Evolutionary conservation across 192 early-diverging fungal species (phyloP).

Genomic region (Lobosporangium transversale): DNA sequence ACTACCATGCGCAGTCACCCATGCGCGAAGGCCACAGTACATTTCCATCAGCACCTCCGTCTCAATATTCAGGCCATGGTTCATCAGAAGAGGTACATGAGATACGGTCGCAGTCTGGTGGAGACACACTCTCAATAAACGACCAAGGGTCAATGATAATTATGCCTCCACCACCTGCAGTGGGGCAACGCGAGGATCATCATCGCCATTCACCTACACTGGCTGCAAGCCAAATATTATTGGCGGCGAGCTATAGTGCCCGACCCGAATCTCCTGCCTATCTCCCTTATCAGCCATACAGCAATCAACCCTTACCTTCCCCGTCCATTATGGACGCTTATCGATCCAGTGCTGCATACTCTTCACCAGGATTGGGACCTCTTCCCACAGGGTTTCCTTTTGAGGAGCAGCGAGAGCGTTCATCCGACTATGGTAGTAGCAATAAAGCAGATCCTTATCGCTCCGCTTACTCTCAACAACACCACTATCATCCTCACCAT

Average conservation of each 20-base stretch:
- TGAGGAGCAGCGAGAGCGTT: slow-evolving; percentile 11
- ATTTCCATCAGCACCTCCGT: background rate
- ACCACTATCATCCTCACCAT: slow-evolving; percentile 5
- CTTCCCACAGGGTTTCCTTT: background rate
- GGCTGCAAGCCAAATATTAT: slow-evolving; percentile 32
- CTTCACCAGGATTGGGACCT: slow-evolving; percentile 26
- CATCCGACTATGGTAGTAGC: slow-evolving; percentile 11
- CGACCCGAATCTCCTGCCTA: slow-evolving; percentile 33
- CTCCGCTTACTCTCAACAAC: slow-evolving; percentile 33
- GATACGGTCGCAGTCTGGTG: slow-evolving; percentile 6
- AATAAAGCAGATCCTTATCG: slow-evolving; percentile 38
- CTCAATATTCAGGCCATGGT: slow-evolving; percentile 18
- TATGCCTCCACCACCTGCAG: slow-evolving; percentile 22
- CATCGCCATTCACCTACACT: slow-evolving; percentile 38
- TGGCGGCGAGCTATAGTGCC: slow-evolving; percentile 27
- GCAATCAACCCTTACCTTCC: slow-evolving; percentile 25
- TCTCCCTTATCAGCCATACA: slow-evolving; percentile 34
- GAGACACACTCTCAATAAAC: too few relatives aligned
- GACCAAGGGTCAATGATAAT: too few relatives aligned
- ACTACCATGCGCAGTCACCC: slow-evolving; percentile 44
- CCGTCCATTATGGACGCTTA: slow-evolving; percentile 25
- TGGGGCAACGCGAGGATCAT: slow-evolving; percentile 21
- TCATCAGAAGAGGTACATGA: slow-evolving; percentile 32
- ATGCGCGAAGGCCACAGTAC: slow-evolving; percentile 15
- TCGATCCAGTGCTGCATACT: background rate